These are phyloP conservation scores for Myxozyma mucilagina DNA, from an alignment of 805 yeast genomes.

Conservation along the genomic window DNA sequence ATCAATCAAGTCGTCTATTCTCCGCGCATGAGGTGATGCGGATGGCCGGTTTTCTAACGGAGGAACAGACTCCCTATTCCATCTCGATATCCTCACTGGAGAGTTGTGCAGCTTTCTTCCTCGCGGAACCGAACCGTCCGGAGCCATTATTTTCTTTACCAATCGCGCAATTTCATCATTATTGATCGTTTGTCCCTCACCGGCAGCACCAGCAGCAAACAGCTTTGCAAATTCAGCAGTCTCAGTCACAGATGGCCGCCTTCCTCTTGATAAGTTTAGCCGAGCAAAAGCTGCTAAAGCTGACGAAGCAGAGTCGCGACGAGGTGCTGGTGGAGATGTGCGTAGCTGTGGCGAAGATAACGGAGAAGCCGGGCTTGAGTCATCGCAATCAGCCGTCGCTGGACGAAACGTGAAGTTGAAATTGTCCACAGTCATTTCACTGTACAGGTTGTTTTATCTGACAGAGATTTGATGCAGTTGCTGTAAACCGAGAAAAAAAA, in stretches of 20 bases:
- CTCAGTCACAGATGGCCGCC: slow-evolving; percentile 8
- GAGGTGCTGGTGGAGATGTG: neutral
- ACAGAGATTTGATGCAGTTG: neutral
- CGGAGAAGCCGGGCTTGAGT: neutral
- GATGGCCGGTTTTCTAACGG: neutral
- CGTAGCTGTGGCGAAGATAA: neutral
- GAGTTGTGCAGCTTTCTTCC: neutral
- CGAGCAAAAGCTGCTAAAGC: slow-evolving; percentile 16
- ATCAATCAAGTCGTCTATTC: neutral
- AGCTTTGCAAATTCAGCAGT: slow-evolving; percentile 9
- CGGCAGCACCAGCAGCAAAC: slow-evolving; percentile 2
- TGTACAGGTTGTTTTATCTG: neutral
- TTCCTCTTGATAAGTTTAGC: slow-evolving; percentile 5
- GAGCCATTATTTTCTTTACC: neutral
- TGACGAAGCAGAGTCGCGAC: slow-evolving; percentile 13
- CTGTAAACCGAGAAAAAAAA: neutral
- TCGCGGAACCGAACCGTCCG: neutral
- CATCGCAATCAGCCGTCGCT: neutral
- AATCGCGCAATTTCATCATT: slow-evolving; percentile 7
- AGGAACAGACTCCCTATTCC: neutral
- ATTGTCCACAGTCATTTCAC: neutral
- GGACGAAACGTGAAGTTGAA: neutral
- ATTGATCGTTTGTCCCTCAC: neutral
- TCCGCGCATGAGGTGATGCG: neutral
- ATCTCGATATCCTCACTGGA: neutral